phyloP scores from a whole-genome alignment of 306 rosid species.

The Nissolia schottii region DNA sequence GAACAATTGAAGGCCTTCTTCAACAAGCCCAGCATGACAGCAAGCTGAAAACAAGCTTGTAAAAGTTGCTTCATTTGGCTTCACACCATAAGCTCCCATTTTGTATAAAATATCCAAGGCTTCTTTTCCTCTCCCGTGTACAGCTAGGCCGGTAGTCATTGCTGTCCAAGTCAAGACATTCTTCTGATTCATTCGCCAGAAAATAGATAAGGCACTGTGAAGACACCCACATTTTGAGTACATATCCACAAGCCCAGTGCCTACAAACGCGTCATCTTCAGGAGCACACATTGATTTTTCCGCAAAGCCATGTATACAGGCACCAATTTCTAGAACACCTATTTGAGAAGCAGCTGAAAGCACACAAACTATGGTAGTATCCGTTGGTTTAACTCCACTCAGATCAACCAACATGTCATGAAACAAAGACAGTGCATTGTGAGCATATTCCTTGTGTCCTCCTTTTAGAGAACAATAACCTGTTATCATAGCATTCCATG shows the following conservation, averaged over 20 bases:
- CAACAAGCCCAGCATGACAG: slow-evolving; percentile 55
- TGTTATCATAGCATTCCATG: slow-evolving; percentile 75
- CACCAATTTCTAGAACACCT: slow-evolving; percentile 58
- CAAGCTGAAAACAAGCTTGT: slow-evolving; percentile 57
- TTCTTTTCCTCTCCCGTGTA: slow-evolving; percentile 67
- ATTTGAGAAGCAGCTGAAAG: slow-evolving; percentile 66
- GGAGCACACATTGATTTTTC: slow-evolving; percentile 45
- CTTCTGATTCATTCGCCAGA: slow-evolving; percentile 48
- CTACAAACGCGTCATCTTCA: slow-evolving; percentile 66
- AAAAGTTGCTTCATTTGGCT: slow-evolving; percentile 54
- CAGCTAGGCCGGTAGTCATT: slow-evolving; percentile 64
- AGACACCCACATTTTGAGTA: slow-evolving; percentile 78
- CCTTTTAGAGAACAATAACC: slow-evolving; percentile 60
- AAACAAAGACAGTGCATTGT: slow-evolving; percentile 50
- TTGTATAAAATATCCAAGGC: slow-evolving; percentile 54
- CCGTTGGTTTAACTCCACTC: slow-evolving; percentile 52
- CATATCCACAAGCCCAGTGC: slow-evolving; percentile 81
- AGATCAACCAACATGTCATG: slow-evolving; percentile 48
- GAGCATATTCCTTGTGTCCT: slow-evolving; percentile 27
- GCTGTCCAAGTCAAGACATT: slow-evolving; percentile 82
- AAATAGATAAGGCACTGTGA: slow-evolving; percentile 45
- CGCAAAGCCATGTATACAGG: slow-evolving; percentile 60
- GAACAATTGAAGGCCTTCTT: slow-evolving; percentile 34
- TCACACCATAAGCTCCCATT: slow-evolving; percentile 50
- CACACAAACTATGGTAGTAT: slow-evolving; percentile 62